phyloP scores from a whole-genome alignment of 257 asterid genomes.

The Solanum dulcamara region DNA sequence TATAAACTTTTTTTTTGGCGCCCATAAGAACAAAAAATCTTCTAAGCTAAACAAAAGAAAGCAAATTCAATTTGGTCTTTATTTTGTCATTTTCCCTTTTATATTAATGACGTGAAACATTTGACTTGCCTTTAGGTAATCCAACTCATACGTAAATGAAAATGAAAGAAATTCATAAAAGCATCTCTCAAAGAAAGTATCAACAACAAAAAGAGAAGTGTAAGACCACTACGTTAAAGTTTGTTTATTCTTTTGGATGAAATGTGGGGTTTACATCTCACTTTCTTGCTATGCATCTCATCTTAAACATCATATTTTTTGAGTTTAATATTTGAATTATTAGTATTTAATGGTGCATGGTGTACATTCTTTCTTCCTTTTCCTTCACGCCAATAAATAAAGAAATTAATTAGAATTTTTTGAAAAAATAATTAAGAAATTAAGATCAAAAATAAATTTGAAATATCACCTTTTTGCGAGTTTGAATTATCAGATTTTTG shows the following conservation, averaged over 20 bases:
- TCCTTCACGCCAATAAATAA: neutral
- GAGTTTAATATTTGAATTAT: neutral
- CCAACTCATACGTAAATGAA: neutral
- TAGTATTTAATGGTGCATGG: neutral
- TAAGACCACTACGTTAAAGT: neutral
- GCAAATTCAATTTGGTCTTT: neutral
- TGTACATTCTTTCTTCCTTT: rapidly evolving
- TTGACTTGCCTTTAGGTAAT: neutral
- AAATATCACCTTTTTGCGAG: too few species aligned
- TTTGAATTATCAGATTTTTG: too few species aligned
- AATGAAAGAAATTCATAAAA: neutral
- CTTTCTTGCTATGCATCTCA: neutral
- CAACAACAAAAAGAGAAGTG: neutral
- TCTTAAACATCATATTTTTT: neutral
- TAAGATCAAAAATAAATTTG: too few species aligned
- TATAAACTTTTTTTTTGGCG: neutral
- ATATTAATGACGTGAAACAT: neutral
- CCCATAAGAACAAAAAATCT: neutral
- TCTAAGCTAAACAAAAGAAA: neutral
- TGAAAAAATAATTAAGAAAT: neutral
- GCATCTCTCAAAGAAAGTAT: neutral
- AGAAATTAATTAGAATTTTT: too few species aligned
- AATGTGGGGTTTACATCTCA: neutral
- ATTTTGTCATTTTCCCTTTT: neutral
- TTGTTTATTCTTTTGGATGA: neutral